phyloP scores from a whole-genome alignment of 768 basidiomycete genomes.

The Lactarius evosmus region DNA sequence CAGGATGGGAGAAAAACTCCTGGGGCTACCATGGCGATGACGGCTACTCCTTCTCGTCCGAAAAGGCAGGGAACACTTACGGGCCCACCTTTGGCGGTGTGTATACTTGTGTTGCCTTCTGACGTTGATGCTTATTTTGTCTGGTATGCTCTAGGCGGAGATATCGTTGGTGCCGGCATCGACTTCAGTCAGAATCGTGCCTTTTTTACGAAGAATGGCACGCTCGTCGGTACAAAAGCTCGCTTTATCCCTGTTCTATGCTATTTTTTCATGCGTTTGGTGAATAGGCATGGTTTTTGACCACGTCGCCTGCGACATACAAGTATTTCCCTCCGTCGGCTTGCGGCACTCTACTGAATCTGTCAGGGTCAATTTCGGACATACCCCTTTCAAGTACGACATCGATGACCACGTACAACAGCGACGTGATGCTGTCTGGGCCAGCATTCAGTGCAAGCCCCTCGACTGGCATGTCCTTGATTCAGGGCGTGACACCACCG shows the following conservation, averaged over 20 bases:
- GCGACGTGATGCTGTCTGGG: constrained; percentile 64
- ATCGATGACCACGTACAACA: constrained; percentile 84
- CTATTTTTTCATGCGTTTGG: constrained; percentile 18
- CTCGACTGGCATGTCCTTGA: constrained; percentile 45
- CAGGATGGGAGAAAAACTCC: constrained; percentile 81
- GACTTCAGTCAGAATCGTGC: constrained; percentile 78
- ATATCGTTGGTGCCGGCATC: constrained; percentile 88
- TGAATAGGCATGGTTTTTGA: constrained; percentile 64
- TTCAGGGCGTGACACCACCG: constrained; percentile 20
- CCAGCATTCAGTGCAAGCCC: constrained; percentile 56
- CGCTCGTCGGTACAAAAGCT: constrained; percentile 51
- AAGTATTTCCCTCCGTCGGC: constrained; percentile 85
- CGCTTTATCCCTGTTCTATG: constrained; percentile 9
- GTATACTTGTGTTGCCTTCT: constrained; percentile 30
- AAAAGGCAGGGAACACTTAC: constrained; percentile 67
- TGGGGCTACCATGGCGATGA: constrained; percentile 96
- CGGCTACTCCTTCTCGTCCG: constrained; percentile 71
- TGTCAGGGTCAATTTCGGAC: constrained; percentile 85
- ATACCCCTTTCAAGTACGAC: constrained; percentile 81
- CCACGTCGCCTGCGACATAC: constrained; percentile 59
- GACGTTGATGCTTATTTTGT: constrained; percentile 16
- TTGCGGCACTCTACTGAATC: constrained; percentile 77
- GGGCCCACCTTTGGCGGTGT: constrained; percentile 79
- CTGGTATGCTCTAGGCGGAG: constrained; percentile 55
- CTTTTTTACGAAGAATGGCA: constrained; percentile 90